These are phyloP conservation scores for Fragaria vesca DNA, from an alignment of 306 rosid species.

Conservation along the genomic window DNA sequence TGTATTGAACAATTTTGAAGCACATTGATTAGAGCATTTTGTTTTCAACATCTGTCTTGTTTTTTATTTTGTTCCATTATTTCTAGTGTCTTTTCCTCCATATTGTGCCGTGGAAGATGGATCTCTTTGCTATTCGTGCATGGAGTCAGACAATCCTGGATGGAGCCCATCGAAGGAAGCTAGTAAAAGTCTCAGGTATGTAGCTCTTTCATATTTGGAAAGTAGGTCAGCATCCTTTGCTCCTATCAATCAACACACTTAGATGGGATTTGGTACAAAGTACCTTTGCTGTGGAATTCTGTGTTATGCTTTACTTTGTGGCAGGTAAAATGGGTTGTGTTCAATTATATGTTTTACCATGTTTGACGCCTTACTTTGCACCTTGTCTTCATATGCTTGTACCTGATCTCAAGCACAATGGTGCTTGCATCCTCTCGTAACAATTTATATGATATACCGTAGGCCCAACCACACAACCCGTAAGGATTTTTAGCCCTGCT, in stretches of 20 bases:
- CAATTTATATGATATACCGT: not conserved
- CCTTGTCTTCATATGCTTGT: not conserved
- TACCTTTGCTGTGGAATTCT: not conserved
- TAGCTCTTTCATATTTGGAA: slow-evolving; percentile 9
- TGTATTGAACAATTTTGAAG: not conserved
- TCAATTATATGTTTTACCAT: not conserved
- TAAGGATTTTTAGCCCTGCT: too few species aligned
- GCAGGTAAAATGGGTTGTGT: not conserved
- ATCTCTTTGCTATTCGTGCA: slow-evolving; percentile 71
- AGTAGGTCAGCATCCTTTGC: not conserved
- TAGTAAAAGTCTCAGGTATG: slow-evolving; percentile 59
- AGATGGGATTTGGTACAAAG: too few species aligned
- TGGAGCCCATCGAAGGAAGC: slow-evolving; percentile 34
- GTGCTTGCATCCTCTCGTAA: not conserved
- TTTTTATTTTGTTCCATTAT: slow-evolving; percentile 20
- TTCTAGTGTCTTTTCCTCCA: slow-evolving; percentile 70
- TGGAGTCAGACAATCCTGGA: slow-evolving; percentile 50
- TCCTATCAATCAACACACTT: too few species aligned
- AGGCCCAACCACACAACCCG: too few species aligned
- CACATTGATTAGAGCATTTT: slow-evolving; percentile 17
- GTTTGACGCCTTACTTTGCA: not conserved
- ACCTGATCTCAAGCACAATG: not conserved
- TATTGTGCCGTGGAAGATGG: slow-evolving; percentile 64
- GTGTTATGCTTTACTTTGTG: not conserved
- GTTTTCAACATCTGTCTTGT: not conserved